Conservation (phyloP, 805 yeast species). For the Ogataea methanolica region DNA sequence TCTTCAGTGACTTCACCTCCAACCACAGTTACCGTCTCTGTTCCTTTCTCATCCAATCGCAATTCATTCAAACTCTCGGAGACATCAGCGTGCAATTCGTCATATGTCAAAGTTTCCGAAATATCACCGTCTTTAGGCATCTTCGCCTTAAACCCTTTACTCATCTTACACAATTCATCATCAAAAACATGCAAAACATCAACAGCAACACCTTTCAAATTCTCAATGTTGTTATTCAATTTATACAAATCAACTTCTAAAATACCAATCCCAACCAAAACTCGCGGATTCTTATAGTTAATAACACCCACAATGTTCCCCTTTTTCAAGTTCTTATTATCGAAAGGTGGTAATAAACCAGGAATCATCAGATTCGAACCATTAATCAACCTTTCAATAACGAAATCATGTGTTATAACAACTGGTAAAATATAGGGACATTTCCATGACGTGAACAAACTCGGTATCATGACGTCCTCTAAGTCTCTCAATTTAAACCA, state of each 20-base stretch:
- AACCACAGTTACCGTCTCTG: conserved; percentile 18
- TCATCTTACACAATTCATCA: conserved; percentile 57
- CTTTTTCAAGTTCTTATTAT: conserved; percentile 32
- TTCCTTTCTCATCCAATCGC: conserved; percentile 3
- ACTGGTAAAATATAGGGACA: conserved; percentile 62
- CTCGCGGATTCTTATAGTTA: conserved; percentile 52
- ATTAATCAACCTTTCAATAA: conserved; percentile 59
- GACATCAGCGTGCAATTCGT: not conserved
- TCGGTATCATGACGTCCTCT: conserved; percentile 46
- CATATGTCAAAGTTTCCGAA: not conserved
- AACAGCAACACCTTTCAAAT: conserved; percentile 76
- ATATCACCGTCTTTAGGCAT: not conserved
- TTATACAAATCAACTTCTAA: conserved; percentile 45
- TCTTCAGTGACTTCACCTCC: conserved; percentile 9
- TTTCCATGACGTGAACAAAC: conserved; percentile 69
- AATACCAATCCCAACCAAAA: conserved; percentile 68
- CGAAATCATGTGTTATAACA: conserved; percentile 68
- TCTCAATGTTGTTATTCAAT: conserved; percentile 41
- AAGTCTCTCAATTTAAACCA: conserved; percentile 66
- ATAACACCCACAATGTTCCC: conserved; percentile 74
- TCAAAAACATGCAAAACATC: conserved; percentile 59
- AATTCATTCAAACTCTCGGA: not conserved
- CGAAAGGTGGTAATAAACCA: conserved; percentile 63
- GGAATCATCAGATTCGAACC: conserved; percentile 85
- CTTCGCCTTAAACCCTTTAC: conserved; percentile 33